phyloP scores from a whole-genome alignment of 192 early-diverging fungal genomes.

The Ramicandelaber brevisporus region DNA sequence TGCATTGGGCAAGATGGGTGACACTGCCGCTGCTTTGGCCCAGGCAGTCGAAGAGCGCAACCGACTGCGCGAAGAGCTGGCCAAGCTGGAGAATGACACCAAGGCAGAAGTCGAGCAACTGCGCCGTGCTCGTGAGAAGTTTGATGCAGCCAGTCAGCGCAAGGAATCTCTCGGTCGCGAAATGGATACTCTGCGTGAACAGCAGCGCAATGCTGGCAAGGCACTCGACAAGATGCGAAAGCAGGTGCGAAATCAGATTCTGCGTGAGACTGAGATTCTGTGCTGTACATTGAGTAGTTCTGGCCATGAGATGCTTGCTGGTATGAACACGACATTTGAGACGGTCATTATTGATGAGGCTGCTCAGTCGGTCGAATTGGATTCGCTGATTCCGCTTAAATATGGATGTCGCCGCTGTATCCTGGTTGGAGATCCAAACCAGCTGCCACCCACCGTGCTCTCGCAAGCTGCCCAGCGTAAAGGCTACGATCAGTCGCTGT shows the following conservation, averaged over 20 bases:
- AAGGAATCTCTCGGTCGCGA: neutral
- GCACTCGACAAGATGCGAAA: slow-evolving; percentile 21
- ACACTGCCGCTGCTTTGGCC: neutral
- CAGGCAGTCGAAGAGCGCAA: neutral
- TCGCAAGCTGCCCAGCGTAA: slow-evolving; percentile 37
- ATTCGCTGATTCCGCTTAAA: slow-evolving; percentile 65
- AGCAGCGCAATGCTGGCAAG: slow-evolving; percentile 12
- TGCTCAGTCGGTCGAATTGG: slow-evolving; percentile 73
- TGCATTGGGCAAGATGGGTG: slow-evolving; percentile 4
- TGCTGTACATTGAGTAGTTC: slow-evolving; percentile 64
- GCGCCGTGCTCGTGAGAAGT: no score
- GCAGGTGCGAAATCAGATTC: slow-evolving; percentile 29
- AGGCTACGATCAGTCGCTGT: slow-evolving; percentile 68
- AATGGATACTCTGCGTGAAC: slow-evolving; percentile 6
- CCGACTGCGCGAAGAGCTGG: no score
- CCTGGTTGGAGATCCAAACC: slow-evolving; percentile 83
- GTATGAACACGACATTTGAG: slow-evolving; percentile 37
- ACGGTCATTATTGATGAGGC: slow-evolving; percentile 92
- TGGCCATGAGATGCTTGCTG: slow-evolving; percentile 56
- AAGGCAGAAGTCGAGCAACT: no score
- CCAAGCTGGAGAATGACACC: no score
- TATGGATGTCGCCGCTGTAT: slow-evolving; percentile 58
- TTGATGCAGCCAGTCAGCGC: neutral
- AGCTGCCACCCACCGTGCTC: slow-evolving; percentile 78
- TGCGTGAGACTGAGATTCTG: slow-evolving; percentile 58